A percentile compares a stretch with the other conserved stretches of the same genome.
phyloP scores from a whole-genome alignment of 768 basidiomycete genomes.

The Rhizopogon roseolus region DNA sequence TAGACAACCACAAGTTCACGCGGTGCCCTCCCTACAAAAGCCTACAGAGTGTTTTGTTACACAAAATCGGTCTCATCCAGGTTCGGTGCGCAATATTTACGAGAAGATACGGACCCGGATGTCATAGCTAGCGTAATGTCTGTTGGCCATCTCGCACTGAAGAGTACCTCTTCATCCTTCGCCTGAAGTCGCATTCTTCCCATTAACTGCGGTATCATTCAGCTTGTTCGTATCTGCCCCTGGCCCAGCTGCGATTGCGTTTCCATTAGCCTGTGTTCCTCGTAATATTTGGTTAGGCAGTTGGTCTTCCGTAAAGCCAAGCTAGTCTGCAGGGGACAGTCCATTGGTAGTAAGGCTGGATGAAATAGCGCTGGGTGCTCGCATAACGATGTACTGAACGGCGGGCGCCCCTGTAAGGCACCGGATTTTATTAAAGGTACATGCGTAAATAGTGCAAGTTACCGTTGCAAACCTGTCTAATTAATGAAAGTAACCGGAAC shows the following conservation, averaged over 20 bases:
- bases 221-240: conserved; percentile 57
- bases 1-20: no score
- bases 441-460: background rate
- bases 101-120: background rate
- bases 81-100: background rate
- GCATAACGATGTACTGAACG: conserved; percentile 75
- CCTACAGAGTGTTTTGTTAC: no score
- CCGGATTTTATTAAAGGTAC: no score
- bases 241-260: conserved; percentile 47
- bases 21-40: no score
- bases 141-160: conserved; percentile 74
- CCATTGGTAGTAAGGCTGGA: conserved; percentile 57
- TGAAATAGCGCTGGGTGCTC: conserved; percentile 73
- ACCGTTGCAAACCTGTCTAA: conserved; percentile 78
- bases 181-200: conserved; percentile 52
- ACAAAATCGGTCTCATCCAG: no score
- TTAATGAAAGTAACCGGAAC: conserved; percentile 75
- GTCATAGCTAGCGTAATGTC: conserved; percentile 65
- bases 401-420: conserved; percentile 61
- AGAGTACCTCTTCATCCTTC: conserved; percentile 67
- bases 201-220: conserved; percentile 57
- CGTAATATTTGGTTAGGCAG: conserved; percentile 62
- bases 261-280: conserved; percentile 28
- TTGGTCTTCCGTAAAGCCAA: conserved; percentile 67
- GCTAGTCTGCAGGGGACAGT: conserved; percentile 73